A percentile compares a stretch with the other conserved stretches of the same genome.
phyloP scores from a whole-genome alignment of 1,284 basidiomycete genomes.

The Sporisorium reilianum region DNA sequence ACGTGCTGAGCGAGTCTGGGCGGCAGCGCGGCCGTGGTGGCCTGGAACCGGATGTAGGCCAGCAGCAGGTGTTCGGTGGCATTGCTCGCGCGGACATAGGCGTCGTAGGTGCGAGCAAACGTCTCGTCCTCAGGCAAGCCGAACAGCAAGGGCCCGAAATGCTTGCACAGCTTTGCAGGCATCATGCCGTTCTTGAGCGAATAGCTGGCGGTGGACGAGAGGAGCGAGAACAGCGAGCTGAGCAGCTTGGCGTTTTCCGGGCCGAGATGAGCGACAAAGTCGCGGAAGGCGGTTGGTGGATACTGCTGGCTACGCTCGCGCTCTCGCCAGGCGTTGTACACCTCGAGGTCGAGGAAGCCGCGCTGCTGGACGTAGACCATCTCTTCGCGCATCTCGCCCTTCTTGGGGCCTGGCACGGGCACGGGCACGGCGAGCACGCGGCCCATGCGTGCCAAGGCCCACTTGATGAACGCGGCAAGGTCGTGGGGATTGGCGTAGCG shows the following conservation, averaged over 20 bases:
- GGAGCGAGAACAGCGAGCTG: slow-evolving; percentile 59
- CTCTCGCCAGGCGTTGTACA: slow-evolving; percentile 63
- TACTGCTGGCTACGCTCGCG: slow-evolving; percentile 53
- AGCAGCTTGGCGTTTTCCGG: slow-evolving; percentile 54
- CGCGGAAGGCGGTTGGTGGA: slow-evolving; percentile 46
- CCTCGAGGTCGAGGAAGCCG: slow-evolving; percentile 63
- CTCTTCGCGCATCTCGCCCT: slow-evolving; percentile 56
- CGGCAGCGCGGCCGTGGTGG: slow-evolving; percentile 48
- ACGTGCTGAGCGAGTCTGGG: slow-evolving; percentile 60
- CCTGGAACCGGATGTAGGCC: slow-evolving; percentile 63
- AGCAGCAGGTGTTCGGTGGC: slow-evolving; percentile 67
- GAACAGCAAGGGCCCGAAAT: slow-evolving; percentile 64
- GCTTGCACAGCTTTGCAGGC: slow-evolving; percentile 59
- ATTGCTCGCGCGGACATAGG: slow-evolving; percentile 62
- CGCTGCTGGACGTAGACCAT: slow-evolving; percentile 65
- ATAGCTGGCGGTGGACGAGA: slow-evolving; percentile 64
- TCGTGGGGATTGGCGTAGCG: slow-evolving; percentile 64
- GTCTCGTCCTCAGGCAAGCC: slow-evolving; percentile 67
- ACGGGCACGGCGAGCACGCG: slow-evolving; percentile 61
- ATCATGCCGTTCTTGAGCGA: slow-evolving; percentile 68
- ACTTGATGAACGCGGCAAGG: slow-evolving; percentile 67
- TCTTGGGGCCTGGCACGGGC: slow-evolving; percentile 27
- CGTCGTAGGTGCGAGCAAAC: slow-evolving; percentile 65
- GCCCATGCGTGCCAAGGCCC: slow-evolving; percentile 65
- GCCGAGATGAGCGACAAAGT: slow-evolving; percentile 43